Evolutionary conservation across 441 rosid genomes (phyloP), one percentile per base, ranked within the genome.

Genomic region (Populus tomentosa): DNA sequence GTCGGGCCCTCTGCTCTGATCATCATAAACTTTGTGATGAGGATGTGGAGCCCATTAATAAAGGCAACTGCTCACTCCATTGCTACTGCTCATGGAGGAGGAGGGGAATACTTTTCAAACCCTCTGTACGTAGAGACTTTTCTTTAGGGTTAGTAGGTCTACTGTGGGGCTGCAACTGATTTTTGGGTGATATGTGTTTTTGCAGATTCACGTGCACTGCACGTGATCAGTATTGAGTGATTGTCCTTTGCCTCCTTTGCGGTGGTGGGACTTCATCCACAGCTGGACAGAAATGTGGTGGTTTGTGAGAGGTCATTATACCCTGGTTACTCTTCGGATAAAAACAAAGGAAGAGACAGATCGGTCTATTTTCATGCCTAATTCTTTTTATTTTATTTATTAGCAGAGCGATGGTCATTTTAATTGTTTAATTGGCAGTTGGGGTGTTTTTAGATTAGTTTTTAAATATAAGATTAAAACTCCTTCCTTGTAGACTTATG

Each of bases 141-240:
- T 40, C 46, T 71, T 40, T 56, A 1, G 77, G 80, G 80, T 59
- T 53, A 10, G 10, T 18, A 62, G 56, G 21, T 26, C 23, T 32
- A 33, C 13, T 62, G 82, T 63, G 76, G 86, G 79, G 73, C 10
- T 76, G 10, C 66, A 2, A 30, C 28, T 70, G 77, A 70, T 61
- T 74, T 69, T 61, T n/a, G 14, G 69, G 38, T 66, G 67, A 71
- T 23, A 33, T 30, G 64, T 56, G 10, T 53, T 72, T 32, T 77
- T 32, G 11, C 38, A 42, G 74, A 78, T 67, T 83, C 85, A 86
- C 84, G 83, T 82, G 82, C 21, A 28, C 0, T 33, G 36, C 81
- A 81, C 79, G 82, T 81, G 86, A 77, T 81, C 24, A 1, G 0
- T 0, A 61, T n/a, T 23, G 1, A 61, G 28, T 21, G 65, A 10